These are phyloP conservation scores for Cnidoscolus chayamansa DNA, from an alignment of 441 rosid species.

Conservation along the genomic window DNA sequence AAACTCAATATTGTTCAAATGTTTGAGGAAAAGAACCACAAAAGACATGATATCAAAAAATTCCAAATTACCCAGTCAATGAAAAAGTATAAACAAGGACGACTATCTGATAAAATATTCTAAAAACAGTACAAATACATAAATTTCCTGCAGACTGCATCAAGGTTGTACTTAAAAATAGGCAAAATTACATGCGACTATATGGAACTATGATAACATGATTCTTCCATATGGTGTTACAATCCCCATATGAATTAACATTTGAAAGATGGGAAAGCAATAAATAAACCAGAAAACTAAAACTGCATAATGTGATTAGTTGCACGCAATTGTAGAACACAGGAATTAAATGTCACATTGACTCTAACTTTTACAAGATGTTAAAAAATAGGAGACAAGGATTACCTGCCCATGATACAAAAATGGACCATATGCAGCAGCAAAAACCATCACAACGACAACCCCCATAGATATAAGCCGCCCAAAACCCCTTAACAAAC, in stretches of 20 bases:
- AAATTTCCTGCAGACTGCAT: background rate
- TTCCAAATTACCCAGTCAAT: background rate
- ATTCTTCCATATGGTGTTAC: background rate
- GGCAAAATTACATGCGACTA: background rate
- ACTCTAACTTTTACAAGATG: background rate
- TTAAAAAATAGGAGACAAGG: constrained; percentile 2
- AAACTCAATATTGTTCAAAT: background rate
- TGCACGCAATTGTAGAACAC: background rate
- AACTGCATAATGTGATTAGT: background rate
- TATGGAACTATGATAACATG: background rate
- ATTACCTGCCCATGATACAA: constrained; percentile 69
- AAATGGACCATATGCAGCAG: constrained; percentile 76
- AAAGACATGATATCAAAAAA: background rate
- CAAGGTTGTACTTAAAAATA: background rate
- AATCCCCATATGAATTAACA: background rate
- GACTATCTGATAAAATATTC: background rate
- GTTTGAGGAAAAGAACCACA: constrained; percentile 1
- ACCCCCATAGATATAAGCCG: constrained; percentile 53
- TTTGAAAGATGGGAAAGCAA: background rate
- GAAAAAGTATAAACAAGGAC: background rate
- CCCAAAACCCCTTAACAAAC: constrained; percentile 46
- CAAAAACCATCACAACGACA: constrained; percentile 58
- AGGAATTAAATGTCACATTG: background rate
- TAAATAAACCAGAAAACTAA: background rate
- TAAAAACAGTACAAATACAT: background rate